Evolutionary conservation across 345 rosid species (phyloP), one percentile per base, ranked within the genome.

Genomic region (Lepidium africanum): DNA sequence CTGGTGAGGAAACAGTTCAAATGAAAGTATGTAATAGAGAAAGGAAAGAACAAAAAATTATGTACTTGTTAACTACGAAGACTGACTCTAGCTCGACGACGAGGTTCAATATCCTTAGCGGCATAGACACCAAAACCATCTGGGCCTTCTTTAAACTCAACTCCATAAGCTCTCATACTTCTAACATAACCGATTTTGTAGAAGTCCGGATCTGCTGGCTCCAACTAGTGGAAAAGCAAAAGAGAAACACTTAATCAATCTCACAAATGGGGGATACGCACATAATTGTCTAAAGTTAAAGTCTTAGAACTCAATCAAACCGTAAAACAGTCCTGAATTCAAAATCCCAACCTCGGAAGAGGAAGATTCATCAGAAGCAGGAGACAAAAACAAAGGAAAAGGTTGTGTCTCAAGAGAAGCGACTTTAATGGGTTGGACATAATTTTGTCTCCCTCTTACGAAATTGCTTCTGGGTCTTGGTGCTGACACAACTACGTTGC

Each of bases 71-170:
- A 63, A 38, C 9, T 30, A 23, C 49, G 70, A 54, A 65, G 70
- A 76, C 94, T 77, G 30, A 90, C 97, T 80, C 98, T 82, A 38
- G 98, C 87, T 58, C 98, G 96, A 17, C 87, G 87, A 30, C 82
- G 89, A 25, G 97, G 89, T 63, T 90, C 84, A 16, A 93, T 82
- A 77, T 88, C 97, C 61, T 87, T 90, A 80, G 97, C 81, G 64
- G 98, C 98, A 79, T 78, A 90, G 30, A 93, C 94, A 37, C 97
- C 97, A 68, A 85, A 88, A 37, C 94, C 98, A 64, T 87, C 88
- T 2, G 97, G 92, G 0, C 97, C 92, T 84, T 90, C 94, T 78
- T 85, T 93, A 51, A 88, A 93, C 60, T 87, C 89, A 70, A 93
- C 76, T 27, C 98, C 97, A 77, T 88, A 88, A 56, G 97, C 97